Conservation (phyloP, 768 basidiomycete species). For the Mycena sanguinolenta region DNA sequence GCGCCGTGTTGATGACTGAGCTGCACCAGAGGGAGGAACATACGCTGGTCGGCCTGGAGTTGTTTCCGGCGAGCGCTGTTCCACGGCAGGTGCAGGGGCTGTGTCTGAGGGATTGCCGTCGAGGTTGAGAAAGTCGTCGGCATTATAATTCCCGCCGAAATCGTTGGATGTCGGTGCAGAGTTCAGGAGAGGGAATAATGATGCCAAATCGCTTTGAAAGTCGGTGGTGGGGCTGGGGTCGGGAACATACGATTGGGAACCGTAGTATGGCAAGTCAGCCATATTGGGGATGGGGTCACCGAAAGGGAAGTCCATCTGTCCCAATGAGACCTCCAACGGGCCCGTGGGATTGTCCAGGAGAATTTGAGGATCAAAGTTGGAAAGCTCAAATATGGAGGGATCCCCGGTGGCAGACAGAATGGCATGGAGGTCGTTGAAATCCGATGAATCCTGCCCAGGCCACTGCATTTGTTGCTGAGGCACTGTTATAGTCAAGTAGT, state of each 20-base stretch:
- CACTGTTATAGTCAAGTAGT: slow-evolving; percentile 41
- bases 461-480: slow-evolving; percentile 22
- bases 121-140: slow-evolving; percentile 56
- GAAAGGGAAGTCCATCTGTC: slow-evolving; percentile 38
- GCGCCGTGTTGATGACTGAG: slow-evolving; percentile 62
- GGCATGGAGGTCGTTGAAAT: slow-evolving; percentile 44
- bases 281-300: slow-evolving; percentile 39
- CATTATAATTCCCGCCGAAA: slow-evolving; percentile 39
- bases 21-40: slow-evolving; percentile 68
- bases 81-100: slow-evolving; percentile 25
- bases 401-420: slow-evolving; percentile 48
- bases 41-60: slow-evolving; percentile 47
- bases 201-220: slow-evolving; percentile 34
- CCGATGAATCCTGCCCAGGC: slow-evolving; percentile 28
- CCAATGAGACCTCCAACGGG: slow-evolving; percentile 54
- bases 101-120: slow-evolving; percentile 35
- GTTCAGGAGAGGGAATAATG: slow-evolving; percentile 41
- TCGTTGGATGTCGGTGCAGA: slow-evolving; percentile 37
- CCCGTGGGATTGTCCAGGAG: slow-evolving; percentile 51
- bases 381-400: slow-evolving; percentile 52
- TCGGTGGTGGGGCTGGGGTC: slow-evolving; percentile 9
- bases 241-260: slow-evolving; percentile 26
- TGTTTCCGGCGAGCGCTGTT: slow-evolving; percentile 34
- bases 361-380: slow-evolving; percentile 46
- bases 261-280: slow-evolving; percentile 39